Conservation (phyloP, 164 flowering plant species). For the grape (Vitis vinifera) region DNA sequence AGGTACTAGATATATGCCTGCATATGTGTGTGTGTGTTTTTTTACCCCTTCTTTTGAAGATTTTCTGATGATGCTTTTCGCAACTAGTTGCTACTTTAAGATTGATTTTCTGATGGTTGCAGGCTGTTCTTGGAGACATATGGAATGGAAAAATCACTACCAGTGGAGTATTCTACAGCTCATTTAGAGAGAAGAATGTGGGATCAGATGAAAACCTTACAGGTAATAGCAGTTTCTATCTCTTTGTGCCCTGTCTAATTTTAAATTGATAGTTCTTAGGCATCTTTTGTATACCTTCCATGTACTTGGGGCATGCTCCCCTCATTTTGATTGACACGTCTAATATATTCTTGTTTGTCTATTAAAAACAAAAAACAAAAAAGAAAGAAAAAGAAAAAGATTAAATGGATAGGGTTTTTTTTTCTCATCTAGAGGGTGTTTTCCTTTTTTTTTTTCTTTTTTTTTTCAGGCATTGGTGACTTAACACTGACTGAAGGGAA, state of each 20-base stretch:
- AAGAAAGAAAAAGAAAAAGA: too few species aligned
- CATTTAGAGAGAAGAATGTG: slow-evolving; percentile 35
- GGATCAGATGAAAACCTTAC: slow-evolving; percentile 33
- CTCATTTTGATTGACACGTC: too few species aligned
- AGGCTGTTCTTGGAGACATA: slow-evolving; percentile 68
- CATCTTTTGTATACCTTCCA: too few species aligned
- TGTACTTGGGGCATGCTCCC: too few species aligned
- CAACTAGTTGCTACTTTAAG: neutral
- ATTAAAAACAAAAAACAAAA: too few species aligned
- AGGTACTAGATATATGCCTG: slow-evolving; percentile 39
- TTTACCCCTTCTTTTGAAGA: too few species aligned
- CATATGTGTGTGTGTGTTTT: too few species aligned
- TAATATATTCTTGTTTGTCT: too few species aligned
- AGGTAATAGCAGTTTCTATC: slow-evolving; percentile 32
- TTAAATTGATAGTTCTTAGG: too few species aligned
- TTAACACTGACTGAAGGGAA: slow-evolving; percentile 22
- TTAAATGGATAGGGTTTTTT: too few species aligned
- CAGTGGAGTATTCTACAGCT: slow-evolving; percentile 51
- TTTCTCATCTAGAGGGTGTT: neutral
- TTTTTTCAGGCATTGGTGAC: slow-evolving; percentile 19
- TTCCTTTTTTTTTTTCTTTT: neutral
- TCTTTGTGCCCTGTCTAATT: too few species aligned
- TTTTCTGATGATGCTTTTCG: neutral
- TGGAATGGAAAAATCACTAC: slow-evolving; percentile 66
- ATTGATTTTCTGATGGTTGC: slow-evolving; percentile 2